Evolutionary conservation across 768 basidiomycete genomes (phyloP), one percentile per base, ranked within the genome.

Genomic region (Boletus reticuloceps): DNA sequence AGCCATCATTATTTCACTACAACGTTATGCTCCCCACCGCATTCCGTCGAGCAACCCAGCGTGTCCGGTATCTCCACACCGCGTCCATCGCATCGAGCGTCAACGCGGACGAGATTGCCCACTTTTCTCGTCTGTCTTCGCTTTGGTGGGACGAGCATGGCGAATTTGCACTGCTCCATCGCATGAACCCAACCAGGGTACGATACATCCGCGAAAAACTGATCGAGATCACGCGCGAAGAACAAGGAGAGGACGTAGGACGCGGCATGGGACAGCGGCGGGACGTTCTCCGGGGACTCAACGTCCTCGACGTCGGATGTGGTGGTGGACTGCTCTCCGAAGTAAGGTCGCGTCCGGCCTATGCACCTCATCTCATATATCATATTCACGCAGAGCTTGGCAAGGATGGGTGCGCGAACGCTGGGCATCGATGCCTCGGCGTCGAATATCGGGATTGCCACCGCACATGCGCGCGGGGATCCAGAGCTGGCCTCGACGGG

Each of bases 111-210:
- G 95, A 98, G 72, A 89, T 97, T 38, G 85, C 88, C 0, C 91
- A 92, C 69, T 97, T 98, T 70, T 92, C 94, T 3, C 78, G 81
- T 27, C 84, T 97, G 6, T 91, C 93, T 2, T 85, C 88, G n/a
- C 78, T 85, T 64, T 98, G 95, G 95, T 98, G 95, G 94, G 86
- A 95, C 71, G 92, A 96, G 66, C 82, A 78, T 19, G 95, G 96
- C 61, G 95, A 98, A 70, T 95, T 96, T 68, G 79, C 76, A 4
- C 75, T 94, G 37, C 74, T 99, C 34, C 97, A 98, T 67, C 83
- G 84, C 64, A 98, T 99, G 96, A 99, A 99, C 73, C 94, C 94
- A 2, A 80, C 87, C 12, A 79, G 97, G 40, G 80, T 94, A 63
- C 82, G 83, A 52, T 97, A 93, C 70, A 80, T 99, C 31, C 80